A percentile compares a stretch with the other conserved stretches of the same genome.
Evolutionary conservation across 2,329 filamentous ascomycete species (phyloP).

Genomic region (Purpureocillium lavendulum): DNA sequence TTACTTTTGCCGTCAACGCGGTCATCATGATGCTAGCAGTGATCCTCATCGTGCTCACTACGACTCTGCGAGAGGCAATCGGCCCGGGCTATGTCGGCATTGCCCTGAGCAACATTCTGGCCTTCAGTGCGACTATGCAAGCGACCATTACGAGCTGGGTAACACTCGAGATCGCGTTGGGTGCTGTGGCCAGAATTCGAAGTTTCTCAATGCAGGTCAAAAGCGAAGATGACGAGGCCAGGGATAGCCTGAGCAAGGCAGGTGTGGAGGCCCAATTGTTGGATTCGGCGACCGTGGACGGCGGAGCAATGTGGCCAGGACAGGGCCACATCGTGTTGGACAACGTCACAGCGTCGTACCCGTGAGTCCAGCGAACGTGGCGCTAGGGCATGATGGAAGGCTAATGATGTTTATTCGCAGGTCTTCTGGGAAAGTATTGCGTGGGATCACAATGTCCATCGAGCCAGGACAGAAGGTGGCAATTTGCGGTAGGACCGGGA

Average conservation of each 20-base stretch:
- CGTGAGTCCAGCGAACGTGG: not conserved
- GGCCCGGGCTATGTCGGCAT: slow-evolving; percentile 22
- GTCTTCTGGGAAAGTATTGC: not conserved
- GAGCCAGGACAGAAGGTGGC: not conserved
- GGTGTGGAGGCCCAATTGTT: not conserved
- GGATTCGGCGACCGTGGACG: not conserved
- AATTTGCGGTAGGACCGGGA: slow-evolving; percentile 1
- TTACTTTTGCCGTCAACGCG: slow-evolving; percentile 39
- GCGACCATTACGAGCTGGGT: slow-evolving; percentile 26
- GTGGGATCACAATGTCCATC: not conserved
- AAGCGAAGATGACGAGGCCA: slow-evolving; percentile 9
- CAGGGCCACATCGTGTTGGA: not conserved
- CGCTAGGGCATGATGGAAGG: no score
- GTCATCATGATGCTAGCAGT: slow-evolving; percentile 39
- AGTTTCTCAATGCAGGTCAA: slow-evolving; percentile 17
- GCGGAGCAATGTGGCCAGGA: not conserved
- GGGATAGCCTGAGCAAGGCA: not conserved
- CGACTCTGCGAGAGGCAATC: slow-evolving; percentile 22
- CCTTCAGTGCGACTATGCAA: slow-evolving; percentile 21
- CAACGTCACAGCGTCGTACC: not conserved
- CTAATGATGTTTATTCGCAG: not conserved
- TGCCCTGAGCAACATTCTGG: slow-evolving; percentile 19
- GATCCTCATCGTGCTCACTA: slow-evolving; percentile 35
- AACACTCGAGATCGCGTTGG: slow-evolving; percentile 24
- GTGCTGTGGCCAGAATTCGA: slow-evolving; percentile 23